phyloP scores from a whole-genome alignment of 2,329 filamentous ascomycete species.

The Pseudogymnoascus sp. region DNA sequence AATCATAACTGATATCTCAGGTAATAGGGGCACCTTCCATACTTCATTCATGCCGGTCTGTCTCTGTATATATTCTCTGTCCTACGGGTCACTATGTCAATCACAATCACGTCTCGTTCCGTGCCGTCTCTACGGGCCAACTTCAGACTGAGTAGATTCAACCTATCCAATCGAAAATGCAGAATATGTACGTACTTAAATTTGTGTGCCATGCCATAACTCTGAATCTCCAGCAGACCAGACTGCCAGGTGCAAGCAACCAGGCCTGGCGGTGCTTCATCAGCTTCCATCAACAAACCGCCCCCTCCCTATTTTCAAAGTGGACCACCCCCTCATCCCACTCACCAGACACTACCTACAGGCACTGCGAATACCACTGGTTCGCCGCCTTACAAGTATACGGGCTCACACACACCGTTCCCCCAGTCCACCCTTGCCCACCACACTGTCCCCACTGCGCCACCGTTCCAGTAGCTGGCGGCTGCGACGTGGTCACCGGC shows the following conservation, averaged over 20 bases:
- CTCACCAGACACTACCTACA: slow-evolving; percentile 20
- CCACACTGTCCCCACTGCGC: slow-evolving; percentile 30
- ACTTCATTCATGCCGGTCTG: neutral
- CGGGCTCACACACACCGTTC: slow-evolving; percentile 27
- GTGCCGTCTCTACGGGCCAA: neutral
- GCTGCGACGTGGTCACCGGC: slow-evolving; percentile 1
- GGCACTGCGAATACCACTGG: slow-evolving; percentile 33
- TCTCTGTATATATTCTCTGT: neutral
- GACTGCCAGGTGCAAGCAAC: neutral
- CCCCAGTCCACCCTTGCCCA: slow-evolving; percentile 28
- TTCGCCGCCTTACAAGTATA: slow-evolving; percentile 30
- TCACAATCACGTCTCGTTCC: neutral
- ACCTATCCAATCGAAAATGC: neutral
- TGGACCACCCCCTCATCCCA: neutral
- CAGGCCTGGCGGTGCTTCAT: neutral
- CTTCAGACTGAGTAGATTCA: neutral
- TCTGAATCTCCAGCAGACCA: neutral
- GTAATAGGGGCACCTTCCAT: neutral
- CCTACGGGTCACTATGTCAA: neutral
- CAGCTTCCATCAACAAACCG: neutral
- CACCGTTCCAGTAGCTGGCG: slow-evolving; percentile 15
- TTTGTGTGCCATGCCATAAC: neutral
- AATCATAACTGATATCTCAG: neutral
- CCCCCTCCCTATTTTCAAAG: neutral
- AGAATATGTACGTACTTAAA: neutral